A percentile compares a stretch with the other conserved stretches of the same genome.
These are phyloP conservation scores for Mucor sp. DNA, from an alignment of 371 early-diverging fungal genomes.

Conservation along the genomic window DNA sequence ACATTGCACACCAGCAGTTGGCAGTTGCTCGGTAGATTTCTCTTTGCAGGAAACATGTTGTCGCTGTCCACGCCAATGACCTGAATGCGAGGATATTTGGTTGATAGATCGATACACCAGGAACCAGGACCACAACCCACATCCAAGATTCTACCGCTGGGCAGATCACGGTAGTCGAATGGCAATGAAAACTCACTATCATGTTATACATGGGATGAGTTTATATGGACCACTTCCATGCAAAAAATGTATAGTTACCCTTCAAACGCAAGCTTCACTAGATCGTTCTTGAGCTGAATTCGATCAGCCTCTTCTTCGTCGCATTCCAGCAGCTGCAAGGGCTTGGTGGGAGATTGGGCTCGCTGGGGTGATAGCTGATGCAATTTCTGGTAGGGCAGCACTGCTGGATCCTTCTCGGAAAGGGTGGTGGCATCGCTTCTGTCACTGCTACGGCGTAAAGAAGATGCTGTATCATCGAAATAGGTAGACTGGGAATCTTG, in stretches of 20 bases:
- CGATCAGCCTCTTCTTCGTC: constrained; percentile 43
- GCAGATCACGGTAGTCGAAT: constrained; percentile 25
- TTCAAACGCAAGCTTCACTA: constrained; percentile 41
- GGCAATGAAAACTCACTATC: constrained; percentile 31
- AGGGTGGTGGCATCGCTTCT: constrained; percentile 9
- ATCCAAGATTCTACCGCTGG: constrained; percentile 22
- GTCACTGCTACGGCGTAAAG: constrained; percentile 8
- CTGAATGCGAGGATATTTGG: constrained; percentile 27
- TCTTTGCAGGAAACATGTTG: constrained; percentile 33
- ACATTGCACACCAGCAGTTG: constrained; percentile 28
- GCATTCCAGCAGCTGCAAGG: constrained; percentile 13
- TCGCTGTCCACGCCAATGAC: constrained; percentile 38
- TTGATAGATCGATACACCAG: constrained; percentile 40
- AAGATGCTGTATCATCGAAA: constrained; percentile 8
- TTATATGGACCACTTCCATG: too few relatives aligned
- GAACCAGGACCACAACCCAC: constrained; percentile 41
- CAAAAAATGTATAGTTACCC: constrained; percentile 34
- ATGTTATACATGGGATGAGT: too few relatives aligned
- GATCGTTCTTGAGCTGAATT: constrained; percentile 36
- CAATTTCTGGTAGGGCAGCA: neutral
- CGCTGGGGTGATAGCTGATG: neutral
- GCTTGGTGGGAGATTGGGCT: neutral
- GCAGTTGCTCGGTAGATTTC: constrained; percentile 32
- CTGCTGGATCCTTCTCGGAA: constrained; percentile 9
- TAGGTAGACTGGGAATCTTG: constrained; percentile 7